Base-by-base conservation (phyloP, 768 basidiomycete genomes). In the Coprinopsis strossmayeri region DNA sequence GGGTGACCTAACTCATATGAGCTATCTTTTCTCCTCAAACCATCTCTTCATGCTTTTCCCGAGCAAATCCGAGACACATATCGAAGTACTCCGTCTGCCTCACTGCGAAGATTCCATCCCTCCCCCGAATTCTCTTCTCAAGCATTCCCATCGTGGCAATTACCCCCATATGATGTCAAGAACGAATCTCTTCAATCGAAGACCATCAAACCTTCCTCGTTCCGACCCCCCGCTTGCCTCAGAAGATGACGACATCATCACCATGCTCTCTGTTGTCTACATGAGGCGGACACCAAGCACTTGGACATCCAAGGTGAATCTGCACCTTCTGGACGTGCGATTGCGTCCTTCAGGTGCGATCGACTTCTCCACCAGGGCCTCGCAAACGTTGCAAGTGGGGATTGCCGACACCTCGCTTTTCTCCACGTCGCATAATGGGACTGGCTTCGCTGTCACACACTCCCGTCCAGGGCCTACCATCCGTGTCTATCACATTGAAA, bases 121-220 rank as follows among this genome's bases (percentile, higher is more conserved):
- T 32, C n/a, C 13, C 12, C 23, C 40, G 24, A 7, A 25, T 11
- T 5, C 17, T 17, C 11, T 38, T 38, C 53, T 61, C 21, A 21
- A 48, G 12, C 50, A 51, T 10, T 59, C 60, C 1, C 53, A 59
- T 41, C 28, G 45, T 15, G 60, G 57, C 13, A 25, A 50, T 26
- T 59, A 61, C 46, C 60, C 57, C 11, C 55, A 59, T 34, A 45
- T 55, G 5, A 53, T 59, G n/a, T 59, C 57, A 23, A 53, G 44
- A 34, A 37, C 56, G 23, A 52, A 55, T 34, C 11, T 55, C n/a
- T 45, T 57, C 20, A 52, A 56, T 13, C 43, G 43, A n/a, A 42
- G 39, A n/a, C 34, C 46, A 27, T 25, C 35, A 37, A 42, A 21
- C 24, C 11, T 2, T 30, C 25, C 26, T 39, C 12, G 32, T 2